Conservation (phyloP, 768 basidiomycete genomes). For the Boletus reticulatus region DNA sequence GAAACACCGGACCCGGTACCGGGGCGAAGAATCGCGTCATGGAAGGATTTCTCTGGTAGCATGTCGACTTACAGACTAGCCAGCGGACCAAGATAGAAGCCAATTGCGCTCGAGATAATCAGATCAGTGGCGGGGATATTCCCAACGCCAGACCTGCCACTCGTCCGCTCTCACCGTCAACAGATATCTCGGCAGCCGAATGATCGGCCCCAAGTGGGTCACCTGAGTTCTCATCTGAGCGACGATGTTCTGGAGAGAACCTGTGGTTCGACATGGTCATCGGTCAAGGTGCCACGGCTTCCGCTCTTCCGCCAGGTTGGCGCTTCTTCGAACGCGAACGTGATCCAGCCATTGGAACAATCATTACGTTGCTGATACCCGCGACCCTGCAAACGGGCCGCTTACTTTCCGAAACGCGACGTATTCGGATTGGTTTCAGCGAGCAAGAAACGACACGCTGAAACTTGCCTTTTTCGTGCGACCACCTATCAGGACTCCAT, state of each 20-base stretch:
- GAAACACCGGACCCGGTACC: constrained; percentile 15
- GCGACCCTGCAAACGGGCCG: constrained; percentile 16
- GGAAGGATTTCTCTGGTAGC: constrained; percentile 7
- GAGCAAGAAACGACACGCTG: neutral
- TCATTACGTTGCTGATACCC: constrained; percentile 12
- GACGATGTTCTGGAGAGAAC: neutral
- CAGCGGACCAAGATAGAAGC: constrained; percentile 15
- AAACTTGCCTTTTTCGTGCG: constrained; percentile 16
- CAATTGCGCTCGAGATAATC: constrained; percentile 3
- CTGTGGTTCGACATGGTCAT: neutral
- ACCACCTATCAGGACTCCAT: constrained; percentile 1
- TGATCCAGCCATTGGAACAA: neutral
- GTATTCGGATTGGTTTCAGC: neutral
- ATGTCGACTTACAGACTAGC: constrained; percentile 1
- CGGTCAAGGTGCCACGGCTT: neutral
- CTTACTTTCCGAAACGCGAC: neutral
- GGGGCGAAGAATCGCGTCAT: constrained; percentile 16
- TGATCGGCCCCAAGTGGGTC: constrained; percentile 6
- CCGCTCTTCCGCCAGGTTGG: neutral
- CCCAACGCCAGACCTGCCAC: constrained; percentile 2
- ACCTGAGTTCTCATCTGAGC: constrained; percentile 1
- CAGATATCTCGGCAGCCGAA: neutral
- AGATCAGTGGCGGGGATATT: constrained; percentile 7
- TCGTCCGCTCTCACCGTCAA: constrained; percentile 14
- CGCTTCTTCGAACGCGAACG: constrained; percentile 1